Conservation (phyloP, 2,329 filamentous ascomycete species). For the Lecanosticta acicola region DNA sequence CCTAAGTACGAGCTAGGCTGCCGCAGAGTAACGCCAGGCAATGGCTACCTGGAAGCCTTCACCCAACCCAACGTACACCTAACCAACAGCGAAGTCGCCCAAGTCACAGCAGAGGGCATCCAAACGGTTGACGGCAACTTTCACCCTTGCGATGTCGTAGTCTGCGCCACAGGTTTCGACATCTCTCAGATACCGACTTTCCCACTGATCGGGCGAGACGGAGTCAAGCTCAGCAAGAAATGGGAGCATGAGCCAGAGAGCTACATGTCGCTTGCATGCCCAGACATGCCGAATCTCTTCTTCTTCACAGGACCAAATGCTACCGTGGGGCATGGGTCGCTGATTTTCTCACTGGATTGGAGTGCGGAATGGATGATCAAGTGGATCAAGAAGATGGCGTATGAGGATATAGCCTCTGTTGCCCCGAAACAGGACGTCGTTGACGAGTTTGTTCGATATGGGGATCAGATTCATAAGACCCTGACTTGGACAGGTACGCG, state of each 20-base stretch:
- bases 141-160: constrained; percentile 44
- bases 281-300: constrained; percentile 31
- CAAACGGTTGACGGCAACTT: constrained; percentile 35
- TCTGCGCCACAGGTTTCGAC: constrained; percentile 40
- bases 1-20: constrained; percentile 44
- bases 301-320: constrained; percentile 24
- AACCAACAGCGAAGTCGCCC: constrained; percentile 36
- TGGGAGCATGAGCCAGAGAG: constrained; percentile 27
- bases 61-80: constrained; percentile 42
- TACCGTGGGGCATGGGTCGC: constrained; percentile 21
- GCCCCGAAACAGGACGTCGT: constrained; percentile 21
- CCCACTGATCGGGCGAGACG: constrained; percentile 35
- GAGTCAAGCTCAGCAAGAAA: constrained; percentile 21
- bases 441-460: constrained; percentile 25
- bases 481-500: constrained; percentile 19
- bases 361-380: constrained; percentile 43
- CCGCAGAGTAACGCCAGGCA: constrained; percentile 48
- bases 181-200: constrained; percentile 35
- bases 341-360: constrained; percentile 21
- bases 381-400: constrained; percentile 30
- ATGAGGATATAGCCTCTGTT: constrained; percentile 21
- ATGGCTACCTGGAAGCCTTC: constrained; percentile 52
- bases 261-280: constrained; percentile 26
- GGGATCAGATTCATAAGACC: constrained; percentile 42
- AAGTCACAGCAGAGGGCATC: constrained; percentile 36